phyloP scores from a whole-genome alignment of 805 yeast species.

The Candida gorgasii region DNA sequence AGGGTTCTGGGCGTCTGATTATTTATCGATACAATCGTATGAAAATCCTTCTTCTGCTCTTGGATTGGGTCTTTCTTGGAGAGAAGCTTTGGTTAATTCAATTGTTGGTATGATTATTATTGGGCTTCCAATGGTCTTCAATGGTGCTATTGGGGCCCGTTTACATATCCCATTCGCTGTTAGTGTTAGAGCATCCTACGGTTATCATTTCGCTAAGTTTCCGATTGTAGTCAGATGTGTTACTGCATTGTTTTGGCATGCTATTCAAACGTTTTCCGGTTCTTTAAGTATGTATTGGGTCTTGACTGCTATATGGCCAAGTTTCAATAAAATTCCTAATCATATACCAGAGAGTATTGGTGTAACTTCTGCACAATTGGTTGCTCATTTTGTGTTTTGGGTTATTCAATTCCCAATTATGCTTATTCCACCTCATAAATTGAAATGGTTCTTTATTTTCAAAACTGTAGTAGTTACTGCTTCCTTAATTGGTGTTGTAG shows the following conservation, averaged over 20 bases:
- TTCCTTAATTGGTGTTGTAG: conserved; percentile 13
- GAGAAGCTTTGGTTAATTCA: conserved; percentile 23
- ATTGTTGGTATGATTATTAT: conserved; percentile 26
- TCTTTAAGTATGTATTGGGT: conserved; percentile 28
- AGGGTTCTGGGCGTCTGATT: conserved; percentile 18
- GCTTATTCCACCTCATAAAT: conserved; percentile 30
- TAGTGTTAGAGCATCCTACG: conserved; percentile 30
- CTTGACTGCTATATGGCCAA: conserved; percentile 26
- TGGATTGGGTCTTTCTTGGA: conserved; percentile 15
- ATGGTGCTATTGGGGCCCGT: conserved; percentile 33
- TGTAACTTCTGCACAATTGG: conserved; percentile 26
- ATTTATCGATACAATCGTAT: conserved; percentile 13
- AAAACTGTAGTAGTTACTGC: conserved; percentile 26
- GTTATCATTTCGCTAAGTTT: conserved; percentile 31
- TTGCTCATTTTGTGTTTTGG: conserved; percentile 34
- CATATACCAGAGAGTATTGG: conserved; percentile 24
- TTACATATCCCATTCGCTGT: conserved; percentile 38
- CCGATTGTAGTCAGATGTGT: conserved; percentile 31
- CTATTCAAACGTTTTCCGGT: conserved; percentile 25
- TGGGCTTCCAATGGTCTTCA: conserved; percentile 19
- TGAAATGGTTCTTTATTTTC: conserved; percentile 34
- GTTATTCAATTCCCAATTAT: conserved; percentile 32
- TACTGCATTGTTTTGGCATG: conserved; percentile 29
- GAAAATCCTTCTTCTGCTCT: conserved; percentile 14
- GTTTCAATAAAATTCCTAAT: conserved; percentile 22